A percentile compares a stretch with the other conserved stretches of the same genome.
These are phyloP conservation scores for Sarocladium oryzae DNA, from an alignment of 2,329 filamentous ascomycete genomes.

Conservation along the genomic window DNA sequence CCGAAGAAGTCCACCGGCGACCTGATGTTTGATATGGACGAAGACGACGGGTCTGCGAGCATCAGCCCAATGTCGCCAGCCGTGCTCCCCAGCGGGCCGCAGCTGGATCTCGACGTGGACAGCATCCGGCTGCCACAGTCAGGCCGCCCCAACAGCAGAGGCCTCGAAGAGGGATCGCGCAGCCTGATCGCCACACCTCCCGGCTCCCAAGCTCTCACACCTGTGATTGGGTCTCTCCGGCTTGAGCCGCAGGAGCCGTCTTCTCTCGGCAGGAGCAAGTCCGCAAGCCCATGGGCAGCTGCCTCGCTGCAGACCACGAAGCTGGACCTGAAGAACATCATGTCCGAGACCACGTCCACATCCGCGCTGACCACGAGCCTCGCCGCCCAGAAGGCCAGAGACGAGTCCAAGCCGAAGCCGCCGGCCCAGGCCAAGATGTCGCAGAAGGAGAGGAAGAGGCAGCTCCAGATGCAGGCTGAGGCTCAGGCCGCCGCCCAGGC, in stretches of 20 bases:
- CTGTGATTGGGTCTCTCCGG: slow-evolving; percentile 8
- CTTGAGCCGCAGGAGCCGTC: neutral
- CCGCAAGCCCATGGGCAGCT: slow-evolving; percentile 42
- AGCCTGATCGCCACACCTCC: neutral
- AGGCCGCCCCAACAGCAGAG: slow-evolving; percentile 23
- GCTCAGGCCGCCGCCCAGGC: slow-evolving; percentile 33
- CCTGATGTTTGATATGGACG: slow-evolving; percentile 92
- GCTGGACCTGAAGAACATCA: slow-evolving; percentile 70
- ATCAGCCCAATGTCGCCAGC: slow-evolving; percentile 16
- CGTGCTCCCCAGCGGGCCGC: slow-evolving; percentile 8
- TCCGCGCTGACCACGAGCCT: slow-evolving; percentile 50
- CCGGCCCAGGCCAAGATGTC: slow-evolving; percentile 59
- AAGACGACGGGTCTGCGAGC: slow-evolving; percentile 44
- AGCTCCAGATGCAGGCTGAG: slow-evolving; percentile 60
- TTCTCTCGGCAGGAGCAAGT: slow-evolving; percentile 5
- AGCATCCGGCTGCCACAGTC: slow-evolving; percentile 22
- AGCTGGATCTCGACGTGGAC: slow-evolving; percentile 20
- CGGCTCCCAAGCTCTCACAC: neutral
- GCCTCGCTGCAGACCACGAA: slow-evolving; percentile 52
- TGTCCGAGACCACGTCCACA: slow-evolving; percentile 50
- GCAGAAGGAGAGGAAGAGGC: slow-evolving; percentile 85
- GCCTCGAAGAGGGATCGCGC: slow-evolving; percentile 10
- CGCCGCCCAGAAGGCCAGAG: slow-evolving; percentile 41
- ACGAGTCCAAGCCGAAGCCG: slow-evolving; percentile 26
- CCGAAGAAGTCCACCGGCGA: slow-evolving; percentile 65